Evolutionary conservation across 805 yeast genomes (phyloP).

Genomic region (Metschnikowia dekortorum): DNA sequence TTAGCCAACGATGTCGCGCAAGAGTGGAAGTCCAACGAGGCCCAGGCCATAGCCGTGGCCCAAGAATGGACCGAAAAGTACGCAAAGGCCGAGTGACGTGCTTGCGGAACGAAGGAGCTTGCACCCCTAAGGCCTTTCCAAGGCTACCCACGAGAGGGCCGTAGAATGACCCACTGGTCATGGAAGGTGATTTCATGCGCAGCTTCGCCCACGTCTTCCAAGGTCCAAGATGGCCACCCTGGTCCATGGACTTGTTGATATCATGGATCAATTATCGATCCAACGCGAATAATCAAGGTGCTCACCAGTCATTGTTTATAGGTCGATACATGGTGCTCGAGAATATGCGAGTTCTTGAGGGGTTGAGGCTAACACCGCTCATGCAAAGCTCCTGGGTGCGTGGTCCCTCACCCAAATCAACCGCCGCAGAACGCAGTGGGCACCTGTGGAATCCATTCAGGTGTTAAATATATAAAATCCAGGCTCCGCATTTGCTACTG

Average conservation of each 20-base stretch:
- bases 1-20: slow-evolving; percentile 97
- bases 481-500: neutral
- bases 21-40: slow-evolving; percentile 87
- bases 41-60: slow-evolving; percentile 76
- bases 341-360: too few relatives aligned
- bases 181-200: too few relatives aligned
- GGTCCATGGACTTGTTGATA: too few relatives aligned
- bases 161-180: too few relatives aligned
- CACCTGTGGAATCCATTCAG: neutral
- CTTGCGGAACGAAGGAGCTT: neutral
- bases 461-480: neutral
- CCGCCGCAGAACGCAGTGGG: neutral
- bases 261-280: too few relatives aligned
- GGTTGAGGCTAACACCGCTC: neutral
- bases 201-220: too few relatives aligned
- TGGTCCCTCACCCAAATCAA: neutral
- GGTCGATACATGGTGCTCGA: too few relatives aligned
- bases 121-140: neutral
- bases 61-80: slow-evolving; percentile 64
- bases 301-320: too few relatives aligned
- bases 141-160: neutral
- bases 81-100: slow-evolving; percentile 32
- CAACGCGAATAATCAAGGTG: too few relatives aligned
- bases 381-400: neutral
- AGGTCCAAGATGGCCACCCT: too few relatives aligned